phyloP scores from a whole-genome alignment of 1,139 yeast species.

The Zygoascus hellenicus region DNA sequence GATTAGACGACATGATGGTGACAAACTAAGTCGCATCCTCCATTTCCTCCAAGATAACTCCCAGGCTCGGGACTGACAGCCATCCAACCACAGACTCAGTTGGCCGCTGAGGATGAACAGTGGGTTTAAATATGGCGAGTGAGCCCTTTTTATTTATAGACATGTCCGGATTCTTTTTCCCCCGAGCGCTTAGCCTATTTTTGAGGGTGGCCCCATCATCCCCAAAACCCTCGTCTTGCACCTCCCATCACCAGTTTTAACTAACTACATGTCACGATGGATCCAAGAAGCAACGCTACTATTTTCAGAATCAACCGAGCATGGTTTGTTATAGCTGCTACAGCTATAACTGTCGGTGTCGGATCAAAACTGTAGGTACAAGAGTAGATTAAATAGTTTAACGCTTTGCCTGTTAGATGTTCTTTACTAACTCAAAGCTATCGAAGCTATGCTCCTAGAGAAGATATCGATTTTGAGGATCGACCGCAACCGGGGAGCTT shows the following conservation, averaged over 20 bases:
- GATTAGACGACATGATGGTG: slow-evolving; percentile 12
- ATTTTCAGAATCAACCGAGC: slow-evolving; percentile 27
- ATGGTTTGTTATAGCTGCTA: slow-evolving; percentile 28
- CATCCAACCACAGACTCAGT: too few relatives aligned
- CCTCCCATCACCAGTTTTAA: too few relatives aligned
- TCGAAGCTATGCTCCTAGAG: neutral
- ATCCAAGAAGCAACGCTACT: slow-evolving; percentile 21
- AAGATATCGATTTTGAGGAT: slow-evolving; percentile 15
- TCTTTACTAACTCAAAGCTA: too few relatives aligned
- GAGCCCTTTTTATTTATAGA: too few relatives aligned
- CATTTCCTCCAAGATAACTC: too few relatives aligned
- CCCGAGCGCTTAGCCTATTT: too few relatives aligned
- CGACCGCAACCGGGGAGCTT: slow-evolving; percentile 33
- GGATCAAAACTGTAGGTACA: slow-evolving; percentile 19
- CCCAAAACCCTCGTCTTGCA: neutral
- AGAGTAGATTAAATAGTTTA: neutral
- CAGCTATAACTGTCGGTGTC: slow-evolving; percentile 22
- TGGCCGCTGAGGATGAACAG: too few relatives aligned
- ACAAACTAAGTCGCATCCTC: neutral
- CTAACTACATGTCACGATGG: slow-evolving; percentile 1
- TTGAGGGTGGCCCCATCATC: too few relatives aligned
- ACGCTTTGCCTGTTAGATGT: too few relatives aligned
- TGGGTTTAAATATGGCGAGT: too few relatives aligned
- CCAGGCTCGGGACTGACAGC: too few relatives aligned
- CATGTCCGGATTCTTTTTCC: too few relatives aligned